phyloP scores from a whole-genome alignment of 2,329 filamentous ascomycete species.

The Rhinocladiella mackenziei region DNA sequence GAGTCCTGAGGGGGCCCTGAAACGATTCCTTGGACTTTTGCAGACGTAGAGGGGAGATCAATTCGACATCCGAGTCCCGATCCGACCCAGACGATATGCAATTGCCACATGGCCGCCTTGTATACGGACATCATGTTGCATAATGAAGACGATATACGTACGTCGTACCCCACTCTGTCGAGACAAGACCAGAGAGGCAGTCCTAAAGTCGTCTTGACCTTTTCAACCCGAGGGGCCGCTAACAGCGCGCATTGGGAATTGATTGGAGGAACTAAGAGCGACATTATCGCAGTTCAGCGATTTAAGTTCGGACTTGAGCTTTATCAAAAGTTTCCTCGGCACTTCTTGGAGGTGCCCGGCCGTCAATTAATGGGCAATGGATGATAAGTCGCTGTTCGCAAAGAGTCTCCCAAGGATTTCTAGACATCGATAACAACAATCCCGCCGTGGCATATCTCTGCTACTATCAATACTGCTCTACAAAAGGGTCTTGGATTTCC shows the following conservation, averaged over 20 bases:
- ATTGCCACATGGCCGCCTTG: not conserved
- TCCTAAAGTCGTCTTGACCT: not conserved
- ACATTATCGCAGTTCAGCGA: not conserved
- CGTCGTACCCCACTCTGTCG: no score
- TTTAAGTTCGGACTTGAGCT: not conserved
- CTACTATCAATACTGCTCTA: no score
- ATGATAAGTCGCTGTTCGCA: no score
- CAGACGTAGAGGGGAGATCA: not conserved
- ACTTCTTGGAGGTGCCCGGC: not conserved
- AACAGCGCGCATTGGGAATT: not conserved
- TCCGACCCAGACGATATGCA: not conserved
- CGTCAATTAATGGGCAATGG: no score
- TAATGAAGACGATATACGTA: no score
- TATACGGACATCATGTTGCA: not conserved
- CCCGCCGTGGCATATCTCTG: no score
- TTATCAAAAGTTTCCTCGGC: not conserved
- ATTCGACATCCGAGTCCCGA: not conserved
- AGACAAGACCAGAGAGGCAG: not conserved
- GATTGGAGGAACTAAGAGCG: not conserved
- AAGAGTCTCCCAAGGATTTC: no score
- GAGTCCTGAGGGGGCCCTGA: conserved; percentile 15
- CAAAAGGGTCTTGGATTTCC: not conserved
- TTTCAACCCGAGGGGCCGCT: not conserved
- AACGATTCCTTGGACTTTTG: conserved; percentile 14
- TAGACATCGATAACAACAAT: no score